Percentiles rank a stretch among this genome's conserved stretches.
These are phyloP conservation scores for Pichia membranifaciens DNA, from an alignment of 805 yeast species.

Conservation along the genomic window DNA sequence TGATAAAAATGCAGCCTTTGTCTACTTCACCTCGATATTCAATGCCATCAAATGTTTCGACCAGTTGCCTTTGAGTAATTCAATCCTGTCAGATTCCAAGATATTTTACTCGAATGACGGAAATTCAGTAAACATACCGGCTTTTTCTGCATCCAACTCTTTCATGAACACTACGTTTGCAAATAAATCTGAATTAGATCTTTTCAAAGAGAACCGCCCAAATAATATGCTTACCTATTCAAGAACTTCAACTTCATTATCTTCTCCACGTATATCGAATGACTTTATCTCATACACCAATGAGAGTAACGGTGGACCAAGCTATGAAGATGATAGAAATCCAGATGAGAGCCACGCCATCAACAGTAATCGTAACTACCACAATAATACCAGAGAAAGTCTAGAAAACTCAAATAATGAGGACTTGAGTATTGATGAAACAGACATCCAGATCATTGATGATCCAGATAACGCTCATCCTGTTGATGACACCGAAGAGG, in stretches of 20 bases:
- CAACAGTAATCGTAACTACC: not conserved
- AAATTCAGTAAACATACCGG: not conserved
- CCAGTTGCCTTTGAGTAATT: constrained; percentile 27
- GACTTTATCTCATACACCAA: not conserved
- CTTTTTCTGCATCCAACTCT: not conserved
- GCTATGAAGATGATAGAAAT: not conserved
- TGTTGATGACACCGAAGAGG: no score
- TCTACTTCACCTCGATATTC: constrained; percentile 42
- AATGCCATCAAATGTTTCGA: constrained; percentile 42
- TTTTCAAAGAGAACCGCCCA: not conserved
- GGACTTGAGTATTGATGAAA: no score
- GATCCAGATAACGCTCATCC: no score
- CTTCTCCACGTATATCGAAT: constrained; percentile 20
- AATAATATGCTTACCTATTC: constrained; percentile 19
- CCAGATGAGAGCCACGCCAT: not conserved
- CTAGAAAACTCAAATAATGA: no score
- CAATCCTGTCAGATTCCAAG: constrained; percentile 21
- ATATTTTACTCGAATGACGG: constrained; percentile 28
- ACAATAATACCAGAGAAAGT: not conserved
- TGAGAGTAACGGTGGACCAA: not conserved
- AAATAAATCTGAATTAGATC: not conserved
- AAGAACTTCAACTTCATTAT: constrained; percentile 24
- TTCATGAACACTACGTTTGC: not conserved
- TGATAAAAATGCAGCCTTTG: constrained; percentile 22
- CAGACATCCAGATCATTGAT: no score